Base-by-base conservation (phyloP, 768 basidiomycete species). In the Tremella yokohamensis region DNA sequence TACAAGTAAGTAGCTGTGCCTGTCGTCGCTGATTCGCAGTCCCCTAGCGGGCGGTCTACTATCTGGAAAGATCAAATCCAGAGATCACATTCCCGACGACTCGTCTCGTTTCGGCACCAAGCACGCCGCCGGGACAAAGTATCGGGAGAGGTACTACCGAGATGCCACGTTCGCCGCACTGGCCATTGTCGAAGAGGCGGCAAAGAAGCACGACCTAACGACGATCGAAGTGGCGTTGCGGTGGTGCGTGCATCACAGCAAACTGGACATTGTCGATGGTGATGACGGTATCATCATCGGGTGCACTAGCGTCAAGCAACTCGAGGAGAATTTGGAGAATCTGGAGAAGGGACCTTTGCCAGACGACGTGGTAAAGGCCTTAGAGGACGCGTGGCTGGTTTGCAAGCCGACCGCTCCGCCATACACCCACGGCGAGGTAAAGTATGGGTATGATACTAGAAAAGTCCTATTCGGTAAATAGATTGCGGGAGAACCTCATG, bases 291-390 rank as follows among this genome's bases (percentile, higher is more conserved):
- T 85, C 56, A 75, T 86, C 55, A 85, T 87, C 62, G 85, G 85
- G n/a, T 85, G 84, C 24, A 83, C 82, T 3, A 83, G 79, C 57
- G 49, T 82, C 61, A 76, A 78, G 26, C 85, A 87, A 63, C 82
- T 85, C 48, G 80, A 85, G 68, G 51, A 45, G 26, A 76, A 76
- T 49, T 54, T 76, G 26, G 59, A 42, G 8, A 65, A 69, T 56
- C 59, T 74, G 49, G 82, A 79, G 63, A 82, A 83, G 68, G 83
- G 83, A 0, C 84, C 84, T 4, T 74, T 85, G 48, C 83, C 83
- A 0, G 80, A 84, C 19, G 82, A 81, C n/a, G 80, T 84, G 3
- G 73, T 84, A 2, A 69, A 80, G 60, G 79, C 69, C 0, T 70
- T 84, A 19, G 82, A 84, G 57, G 79, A 81, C 39, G 83, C 83